A percentile compares a stretch with the other conserved stretches of the same genome.
These are phyloP conservation scores for Cladosporium cucumerinum DNA, from an alignment of 2,329 filamentous ascomycete genomes.

Conservation along the genomic window DNA sequence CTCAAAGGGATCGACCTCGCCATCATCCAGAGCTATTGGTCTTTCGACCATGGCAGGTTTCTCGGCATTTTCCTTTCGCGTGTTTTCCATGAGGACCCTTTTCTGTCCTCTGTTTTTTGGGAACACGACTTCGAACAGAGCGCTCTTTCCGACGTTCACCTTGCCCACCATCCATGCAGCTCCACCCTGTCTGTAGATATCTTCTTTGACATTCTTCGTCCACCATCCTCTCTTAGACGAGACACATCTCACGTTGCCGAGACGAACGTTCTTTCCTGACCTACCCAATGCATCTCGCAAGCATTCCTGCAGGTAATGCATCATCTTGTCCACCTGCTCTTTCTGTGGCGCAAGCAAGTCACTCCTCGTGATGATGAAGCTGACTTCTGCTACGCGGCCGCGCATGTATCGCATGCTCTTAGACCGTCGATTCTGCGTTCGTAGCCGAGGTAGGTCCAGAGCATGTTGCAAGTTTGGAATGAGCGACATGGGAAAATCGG, in stretches of 20 bases:
- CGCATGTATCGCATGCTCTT: slow-evolving; percentile 62
- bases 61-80: neutral
- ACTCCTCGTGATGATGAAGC: slow-evolving; percentile 85
- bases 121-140: slow-evolving; percentile 81
- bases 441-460: slow-evolving; percentile 68
- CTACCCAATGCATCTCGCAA: slow-evolving; percentile 73
- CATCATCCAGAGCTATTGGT: neutral
- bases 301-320: slow-evolving; percentile 78
- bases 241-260: slow-evolving; percentile 84
- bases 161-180: slow-evolving; percentile 97
- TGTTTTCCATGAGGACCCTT: neutral
- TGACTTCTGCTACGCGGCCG: slow-evolving; percentile 71
- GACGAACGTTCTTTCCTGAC: slow-evolving; percentile 64
- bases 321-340: slow-evolving; percentile 76
- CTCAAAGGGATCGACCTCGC: slow-evolving; percentile 2
- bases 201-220: slow-evolving; percentile 80
- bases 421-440: slow-evolving; percentile 77
- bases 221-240: slow-evolving; percentile 87
- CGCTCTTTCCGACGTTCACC: slow-evolving; percentile 95
- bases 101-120: slow-evolving; percentile 59
- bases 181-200: slow-evolving; percentile 78
- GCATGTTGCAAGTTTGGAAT: slow-evolving; percentile 71
- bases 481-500: slow-evolving; percentile 93
- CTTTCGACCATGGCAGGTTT: neutral
- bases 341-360: slow-evolving; percentile 83